Base-by-base conservation (phyloP, 2,329 filamentous ascomycete species). In the Mycosphaerella sp. region DNA sequence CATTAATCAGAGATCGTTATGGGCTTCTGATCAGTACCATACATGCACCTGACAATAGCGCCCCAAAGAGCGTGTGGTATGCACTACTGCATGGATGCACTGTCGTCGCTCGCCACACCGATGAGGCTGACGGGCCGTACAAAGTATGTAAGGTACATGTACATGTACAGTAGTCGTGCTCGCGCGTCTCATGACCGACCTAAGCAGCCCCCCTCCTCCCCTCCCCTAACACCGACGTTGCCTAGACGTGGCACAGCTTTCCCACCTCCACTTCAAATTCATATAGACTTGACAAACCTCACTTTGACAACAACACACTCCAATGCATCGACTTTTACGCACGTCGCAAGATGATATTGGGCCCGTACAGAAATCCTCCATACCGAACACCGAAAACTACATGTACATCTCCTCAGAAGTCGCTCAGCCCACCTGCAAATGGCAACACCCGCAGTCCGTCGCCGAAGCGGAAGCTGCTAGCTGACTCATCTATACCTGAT, bases 401-500 rank as follows among this genome's bases (percentile, higher is more conserved):
- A n/a, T n/a, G n/a, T n/a, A n/a, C n/a, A n/a, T n/a, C n/a, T n/a
- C n/a, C n/a, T n/a, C n/a, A 25, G 37, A 25, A 14, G 18, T 57
- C 53, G 12, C 25, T 49, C 50, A 55, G 52, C 35, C 55, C 55
- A 50, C 55, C 60, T 49, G 51, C 55, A 41, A 27, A 44, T 28
- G 36, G 49, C 46, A 27, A 36, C 39, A 37, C 21, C 36, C 49
- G 42, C 16, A 48, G 46, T 28, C 28, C 52, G 7, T 60, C 59
- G 17, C 58, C 59, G 14, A 62, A 60, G 43, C 56, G 59, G 14
- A 63, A 63, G 49, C 50, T 59, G 25, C 32, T 41, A 27, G 43
- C 47, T 9, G 28, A 35, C 16, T 25, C 17, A 41, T 6, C 14
- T 18, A 12, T 21, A 21, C 21, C 21, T 21, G 21, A 21, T 18